Percentiles rank a stretch among this genome's conserved stretches.
Evolutionary conservation across 352 stramenopile species (phyloP).

Genomic region (Pythium grandisporangium): DNA sequence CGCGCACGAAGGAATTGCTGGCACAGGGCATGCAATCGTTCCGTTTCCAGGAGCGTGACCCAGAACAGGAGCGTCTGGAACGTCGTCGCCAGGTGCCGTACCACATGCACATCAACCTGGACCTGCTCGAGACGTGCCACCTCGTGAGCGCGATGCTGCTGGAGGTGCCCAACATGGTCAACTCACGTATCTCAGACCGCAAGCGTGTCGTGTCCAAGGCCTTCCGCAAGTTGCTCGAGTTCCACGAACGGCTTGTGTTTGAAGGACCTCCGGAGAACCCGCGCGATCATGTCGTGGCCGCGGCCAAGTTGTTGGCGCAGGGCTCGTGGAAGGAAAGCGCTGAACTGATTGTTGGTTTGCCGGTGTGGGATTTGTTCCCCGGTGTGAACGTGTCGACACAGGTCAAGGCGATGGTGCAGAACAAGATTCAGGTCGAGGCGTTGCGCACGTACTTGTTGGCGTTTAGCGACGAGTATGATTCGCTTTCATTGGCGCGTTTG

Average conservation of each 20-base stretch:
- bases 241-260: conserved; percentile 91
- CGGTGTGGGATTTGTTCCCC: conserved; percentile 95
- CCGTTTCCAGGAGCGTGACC: conserved; percentile 90
- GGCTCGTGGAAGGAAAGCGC: conserved; percentile 94
- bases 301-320: conserved; percentile 90
- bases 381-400: conserved; percentile 69
- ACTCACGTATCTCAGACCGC: conserved; percentile 64
- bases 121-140: conserved; percentile 97
- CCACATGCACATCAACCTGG: conserved; percentile 99
- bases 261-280: conserved; percentile 97
- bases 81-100: conserved; percentile 96
- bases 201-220: conserved; percentile 91
- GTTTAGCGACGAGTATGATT: conserved; percentile 95
- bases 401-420: conserved; percentile 88
- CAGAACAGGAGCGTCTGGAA: conserved; percentile 96
- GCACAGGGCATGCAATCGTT: conserved; percentile 92
- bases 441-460: conserved; percentile 96
- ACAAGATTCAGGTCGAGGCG: conserved; percentile 95
- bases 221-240: conserved; percentile 91
- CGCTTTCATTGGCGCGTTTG: conserved; percentile 89
- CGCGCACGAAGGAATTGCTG: conserved; percentile 94
- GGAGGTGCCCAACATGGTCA: conserved; percentile 97
- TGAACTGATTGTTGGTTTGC: conserved; percentile 80
- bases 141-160: conserved; percentile 98
- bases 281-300: conserved; percentile 95